Evolutionary conservation across 768 basidiomycete species (phyloP).

Genomic region (Mycena galopus): DNA sequence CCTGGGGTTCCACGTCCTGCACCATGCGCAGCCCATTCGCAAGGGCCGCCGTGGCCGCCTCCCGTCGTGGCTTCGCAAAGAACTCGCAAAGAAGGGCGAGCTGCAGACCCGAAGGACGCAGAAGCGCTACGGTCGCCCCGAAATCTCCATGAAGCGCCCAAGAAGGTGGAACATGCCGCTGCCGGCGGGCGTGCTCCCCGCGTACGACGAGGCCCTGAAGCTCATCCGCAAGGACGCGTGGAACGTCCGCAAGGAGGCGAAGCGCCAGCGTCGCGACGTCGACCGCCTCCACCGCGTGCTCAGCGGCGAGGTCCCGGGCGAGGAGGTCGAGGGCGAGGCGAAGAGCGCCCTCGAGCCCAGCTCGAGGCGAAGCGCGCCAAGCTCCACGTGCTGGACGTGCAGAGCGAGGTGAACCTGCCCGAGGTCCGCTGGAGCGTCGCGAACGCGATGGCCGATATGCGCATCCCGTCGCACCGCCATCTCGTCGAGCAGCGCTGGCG

Average conservation of each 20-base stretch:
- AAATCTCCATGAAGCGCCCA: conserved; percentile 64
- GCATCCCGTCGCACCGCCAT: conserved; percentile 79
- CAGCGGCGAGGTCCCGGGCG: conserved; percentile 40
- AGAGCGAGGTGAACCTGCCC: conserved; percentile 89
- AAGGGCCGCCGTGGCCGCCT: conserved; percentile 26
- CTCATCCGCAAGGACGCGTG: conserved; percentile 75
- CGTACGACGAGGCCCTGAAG: conserved; percentile 88
- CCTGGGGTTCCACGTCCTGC: conserved; percentile 33
- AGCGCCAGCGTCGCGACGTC: conserved; percentile 40
- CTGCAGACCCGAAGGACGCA: conserved; percentile 49
- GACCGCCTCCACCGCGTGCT: conserved; percentile 42
- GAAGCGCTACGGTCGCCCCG: conserved; percentile 55
- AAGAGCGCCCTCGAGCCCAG: conserved; percentile 49
- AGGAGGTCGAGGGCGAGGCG: conserved; percentile 45
- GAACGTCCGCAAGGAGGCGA: conserved; percentile 51
- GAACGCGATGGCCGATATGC: conserved; percentile 84
- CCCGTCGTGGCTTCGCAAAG: conserved; percentile 4
- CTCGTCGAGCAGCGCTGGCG: conserved; percentile 89
- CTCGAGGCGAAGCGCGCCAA: conserved; percentile 62
- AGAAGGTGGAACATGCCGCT: conserved; percentile 77
- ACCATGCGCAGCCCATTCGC: conserved; percentile 14
- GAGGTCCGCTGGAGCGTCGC: conserved; percentile 82
- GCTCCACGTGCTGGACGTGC: conserved; percentile 76
- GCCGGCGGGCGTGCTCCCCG: conserved; percentile 72
- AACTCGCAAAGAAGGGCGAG: conserved; percentile 25